Conservation (phyloP, 129 eudicot genomes). For the Heracleum sosnowskyi region DNA sequence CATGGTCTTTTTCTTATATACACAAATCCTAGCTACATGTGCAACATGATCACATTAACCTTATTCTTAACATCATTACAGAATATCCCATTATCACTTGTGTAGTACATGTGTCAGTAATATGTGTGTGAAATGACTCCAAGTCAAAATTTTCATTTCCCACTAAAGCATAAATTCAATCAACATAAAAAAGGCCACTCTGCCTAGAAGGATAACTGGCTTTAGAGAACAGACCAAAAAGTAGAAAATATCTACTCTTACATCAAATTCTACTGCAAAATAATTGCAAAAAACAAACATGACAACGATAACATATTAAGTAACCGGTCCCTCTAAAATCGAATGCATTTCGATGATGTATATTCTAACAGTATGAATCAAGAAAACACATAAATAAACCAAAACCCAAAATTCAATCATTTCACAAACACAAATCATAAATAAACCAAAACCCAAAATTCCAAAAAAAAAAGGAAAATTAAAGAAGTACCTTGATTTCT, state of each 20-base stretch:
- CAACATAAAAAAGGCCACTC: conserved; percentile 12
- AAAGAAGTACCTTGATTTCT: conserved; percentile 24
- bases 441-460: conserved; percentile 1
- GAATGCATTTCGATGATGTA: too few species aligned
- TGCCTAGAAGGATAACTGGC: neutral
- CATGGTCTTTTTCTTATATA: neutral
- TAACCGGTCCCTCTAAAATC: too few species aligned
- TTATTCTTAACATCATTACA: neutral
- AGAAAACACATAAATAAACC: neutral
- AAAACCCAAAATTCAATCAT: neutral
- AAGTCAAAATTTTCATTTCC: conserved; percentile 12
- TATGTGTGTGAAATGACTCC: conserved; percentile 21
- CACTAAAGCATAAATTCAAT: conserved; percentile 12
- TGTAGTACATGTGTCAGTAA: conserved; percentile 1
- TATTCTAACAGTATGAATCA: too few species aligned
- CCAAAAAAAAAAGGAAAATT: neutral
- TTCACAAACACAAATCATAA: neutral
- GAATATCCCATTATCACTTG: neutral
- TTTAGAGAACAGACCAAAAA: neutral
- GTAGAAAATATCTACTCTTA: conserved; percentile 22
- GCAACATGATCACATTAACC: neutral
- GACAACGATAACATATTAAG: conserved; percentile 7
- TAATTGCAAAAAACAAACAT: conserved; percentile 2
- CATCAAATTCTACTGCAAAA: conserved; percentile 47
- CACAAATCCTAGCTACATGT: neutral